Evolutionary conservation across 2,329 filamentous ascomycete species (phyloP).

Genomic region (Drechmeria coniospora): DNA sequence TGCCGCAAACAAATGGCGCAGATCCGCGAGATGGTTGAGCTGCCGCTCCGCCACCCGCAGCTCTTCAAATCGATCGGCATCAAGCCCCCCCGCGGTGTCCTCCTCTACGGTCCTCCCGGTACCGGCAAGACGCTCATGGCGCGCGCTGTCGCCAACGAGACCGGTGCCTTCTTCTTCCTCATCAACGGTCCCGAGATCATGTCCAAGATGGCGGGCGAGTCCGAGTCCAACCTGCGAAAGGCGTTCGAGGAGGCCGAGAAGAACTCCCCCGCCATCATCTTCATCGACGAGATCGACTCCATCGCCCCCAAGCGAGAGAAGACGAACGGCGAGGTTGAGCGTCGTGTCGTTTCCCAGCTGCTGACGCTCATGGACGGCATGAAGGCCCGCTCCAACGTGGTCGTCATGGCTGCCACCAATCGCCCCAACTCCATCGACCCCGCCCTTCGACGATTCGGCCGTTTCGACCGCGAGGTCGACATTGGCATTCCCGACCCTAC

Average conservation of each 20-base stretch:
- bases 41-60: slow-evolving; percentile 90
- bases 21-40: slow-evolving; percentile 95
- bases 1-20: slow-evolving; percentile 99
- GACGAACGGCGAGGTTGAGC: slow-evolving; percentile 98
- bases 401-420: slow-evolving; percentile 99
- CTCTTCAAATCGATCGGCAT: slow-evolving; percentile 99
- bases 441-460: slow-evolving; percentile 90
- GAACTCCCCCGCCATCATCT: slow-evolving; percentile 98
- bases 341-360: slow-evolving; percentile 94
- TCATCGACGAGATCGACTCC: slow-evolving; percentile 98
- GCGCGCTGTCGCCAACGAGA: slow-evolving; percentile 96
- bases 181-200: slow-evolving; percentile 99
- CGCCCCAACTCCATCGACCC: slow-evolving; percentile 97
- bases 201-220: slow-evolving; percentile 99
- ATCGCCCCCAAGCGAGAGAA: slow-evolving; percentile 99
- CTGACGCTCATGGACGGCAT: slow-evolving; percentile 98
- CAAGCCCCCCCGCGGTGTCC: slow-evolving; percentile 94
- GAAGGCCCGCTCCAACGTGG: slow-evolving; percentile 97
- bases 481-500: slow-evolving; percentile 97
- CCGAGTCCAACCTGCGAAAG: slow-evolving; percentile 93
- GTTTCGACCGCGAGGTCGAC: slow-evolving; percentile 97
- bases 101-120: slow-evolving; percentile 92
- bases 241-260: slow-evolving; percentile 99
- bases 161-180: slow-evolving; percentile 96
- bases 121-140: slow-evolving; percentile 99